Conservation (phyloP, 495 filamentous ascomycete genomes). For the Aspergillus biplanus region DNA sequence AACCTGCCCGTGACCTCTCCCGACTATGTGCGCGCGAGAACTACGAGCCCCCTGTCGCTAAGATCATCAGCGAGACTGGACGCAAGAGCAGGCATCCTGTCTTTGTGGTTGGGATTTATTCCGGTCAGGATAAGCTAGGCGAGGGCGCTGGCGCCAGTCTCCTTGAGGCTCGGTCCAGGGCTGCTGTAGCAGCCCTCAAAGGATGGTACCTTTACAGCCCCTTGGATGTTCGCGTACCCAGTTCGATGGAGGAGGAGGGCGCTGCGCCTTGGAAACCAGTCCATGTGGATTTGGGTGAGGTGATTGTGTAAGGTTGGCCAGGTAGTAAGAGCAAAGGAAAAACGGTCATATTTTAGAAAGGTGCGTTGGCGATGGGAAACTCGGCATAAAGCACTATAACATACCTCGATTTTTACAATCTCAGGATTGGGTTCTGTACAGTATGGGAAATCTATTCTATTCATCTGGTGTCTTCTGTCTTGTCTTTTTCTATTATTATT, state of each 20-base stretch:
- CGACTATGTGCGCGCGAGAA: conserved; percentile 83
- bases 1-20: conserved; percentile 78
- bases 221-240: conserved; percentile 70
- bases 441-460: conserved; percentile 47
- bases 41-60: conserved; percentile 85
- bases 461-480: conserved; percentile 41
- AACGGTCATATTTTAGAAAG: conserved; percentile 24
- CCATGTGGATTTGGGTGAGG: conserved; percentile 87
- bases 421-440: conserved; percentile 49
- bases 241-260: conserved; percentile 72
- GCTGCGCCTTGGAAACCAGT: conserved; percentile 75
- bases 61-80: conserved; percentile 87
- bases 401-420: conserved; percentile 31
- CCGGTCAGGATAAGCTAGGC: conserved; percentile 83
- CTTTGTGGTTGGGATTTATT: conserved; percentile 93
- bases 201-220: conserved; percentile 96
- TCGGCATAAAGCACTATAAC: conserved; percentile 16
- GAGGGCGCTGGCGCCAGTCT: conserved; percentile 79
- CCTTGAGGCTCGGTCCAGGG: conserved; percentile 73
- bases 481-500: conserved; percentile 27
- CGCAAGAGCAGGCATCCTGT: conserved; percentile 80
- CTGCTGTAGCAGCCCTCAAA: conserved; percentile 82
- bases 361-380: conserved; percentile 6
- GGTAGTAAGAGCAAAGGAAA: conserved; percentile 19
- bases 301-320: conserved; percentile 64